A percentile compares a stretch with the other conserved stretches of the same genome.
These are phyloP conservation scores for Pelargonium nanum DNA, from an alignment of 345 rosid species.

Conservation along the genomic window DNA sequence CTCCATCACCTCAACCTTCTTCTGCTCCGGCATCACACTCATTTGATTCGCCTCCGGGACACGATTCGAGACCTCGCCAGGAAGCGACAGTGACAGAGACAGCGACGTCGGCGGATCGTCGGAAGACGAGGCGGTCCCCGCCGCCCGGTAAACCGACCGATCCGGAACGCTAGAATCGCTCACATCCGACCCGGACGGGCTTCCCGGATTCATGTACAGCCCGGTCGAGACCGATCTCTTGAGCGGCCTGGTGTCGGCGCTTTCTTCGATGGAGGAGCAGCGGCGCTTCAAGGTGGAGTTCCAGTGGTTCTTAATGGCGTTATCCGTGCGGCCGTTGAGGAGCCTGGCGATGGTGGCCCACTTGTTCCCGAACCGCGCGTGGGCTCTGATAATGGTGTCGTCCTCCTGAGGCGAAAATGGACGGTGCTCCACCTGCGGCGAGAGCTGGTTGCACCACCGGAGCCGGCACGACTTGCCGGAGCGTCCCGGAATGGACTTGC, in stretches of 20 bases:
- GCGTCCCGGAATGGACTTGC: slow-evolving; percentile 88
- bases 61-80: slow-evolving; percentile 27
- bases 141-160: slow-evolving; percentile 24
- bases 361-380: slow-evolving; percentile 79
- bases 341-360: slow-evolving; percentile 96
- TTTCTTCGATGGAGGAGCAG: slow-evolving; percentile 44
- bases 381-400: slow-evolving; percentile 68
- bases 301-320: slow-evolving; percentile 95
- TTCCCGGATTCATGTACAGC: slow-evolving; percentile 47
- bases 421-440: slow-evolving; percentile 89
- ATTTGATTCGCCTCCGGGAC: slow-evolving; percentile 23
- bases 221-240: slow-evolving; percentile 62
- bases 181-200: slow-evolving; percentile 27
- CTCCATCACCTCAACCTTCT: slow-evolving; percentile 14
- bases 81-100: slow-evolving; percentile 31
- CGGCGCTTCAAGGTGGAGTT: slow-evolving; percentile 86
- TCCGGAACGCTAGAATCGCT: slow-evolving; percentile 35
- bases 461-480: slow-evolving; percentile 85
- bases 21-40: slow-evolving; percentile 13
- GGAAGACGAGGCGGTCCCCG: slow-evolving; percentile 12
- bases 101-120: slow-evolving; percentile 31
- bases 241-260: slow-evolving; percentile 44
- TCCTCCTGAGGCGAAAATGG: slow-evolving; percentile 68
- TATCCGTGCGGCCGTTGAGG: slow-evolving; percentile 81
- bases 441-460: slow-evolving; percentile 94